phyloP scores from a whole-genome alignment of 441 rosid genomes.

The Euphorbia corollata region DNA sequence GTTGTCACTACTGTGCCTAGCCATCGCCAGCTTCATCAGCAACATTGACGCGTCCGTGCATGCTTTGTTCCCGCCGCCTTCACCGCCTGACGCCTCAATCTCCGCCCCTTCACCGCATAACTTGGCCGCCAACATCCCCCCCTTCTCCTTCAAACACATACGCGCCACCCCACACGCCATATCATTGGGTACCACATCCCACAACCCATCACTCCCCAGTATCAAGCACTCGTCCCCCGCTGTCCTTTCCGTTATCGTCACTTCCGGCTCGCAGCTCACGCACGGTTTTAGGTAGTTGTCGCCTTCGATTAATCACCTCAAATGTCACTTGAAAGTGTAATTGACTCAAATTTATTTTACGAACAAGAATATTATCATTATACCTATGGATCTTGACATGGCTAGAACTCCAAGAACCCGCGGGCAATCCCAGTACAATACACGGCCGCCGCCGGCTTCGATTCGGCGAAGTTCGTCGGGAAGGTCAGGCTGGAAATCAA shows the following conservation, averaged over 20 bases:
- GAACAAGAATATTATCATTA: too few species aligned
- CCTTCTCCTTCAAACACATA: constrained; percentile 43
- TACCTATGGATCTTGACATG: constrained; percentile 91
- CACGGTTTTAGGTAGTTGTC: constrained; percentile 72
- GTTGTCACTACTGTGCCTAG: constrained; percentile 63
- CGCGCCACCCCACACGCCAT: constrained; percentile 74
- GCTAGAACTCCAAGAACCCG: constrained; percentile 88
- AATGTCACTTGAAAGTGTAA: too few species aligned
- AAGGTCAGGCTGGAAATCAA: constrained; percentile 58
- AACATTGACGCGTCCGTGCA: constrained; percentile 68
- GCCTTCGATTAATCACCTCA: constrained; percentile 21
- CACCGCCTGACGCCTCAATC: constrained; percentile 18
- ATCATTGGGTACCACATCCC: constrained; percentile 89
- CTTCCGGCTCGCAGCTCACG: constrained; percentile 81
- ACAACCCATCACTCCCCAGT: constrained; percentile 79
- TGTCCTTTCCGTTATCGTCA: constrained; percentile 51
- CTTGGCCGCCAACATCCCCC: not conserved
- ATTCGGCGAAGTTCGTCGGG: constrained; percentile 77
- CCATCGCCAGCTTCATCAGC: constrained; percentile 65
- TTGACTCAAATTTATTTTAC: too few species aligned
- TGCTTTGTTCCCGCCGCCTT: constrained; percentile 30
- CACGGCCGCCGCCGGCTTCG: constrained; percentile 75
- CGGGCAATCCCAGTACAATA: constrained; percentile 83
- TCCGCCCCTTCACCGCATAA: constrained; percentile 15
- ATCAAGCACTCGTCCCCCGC: constrained; percentile 65